Base-by-base conservation (phyloP, 495 filamentous ascomycete genomes). In the Talaromyces proteolyticus region DNA sequence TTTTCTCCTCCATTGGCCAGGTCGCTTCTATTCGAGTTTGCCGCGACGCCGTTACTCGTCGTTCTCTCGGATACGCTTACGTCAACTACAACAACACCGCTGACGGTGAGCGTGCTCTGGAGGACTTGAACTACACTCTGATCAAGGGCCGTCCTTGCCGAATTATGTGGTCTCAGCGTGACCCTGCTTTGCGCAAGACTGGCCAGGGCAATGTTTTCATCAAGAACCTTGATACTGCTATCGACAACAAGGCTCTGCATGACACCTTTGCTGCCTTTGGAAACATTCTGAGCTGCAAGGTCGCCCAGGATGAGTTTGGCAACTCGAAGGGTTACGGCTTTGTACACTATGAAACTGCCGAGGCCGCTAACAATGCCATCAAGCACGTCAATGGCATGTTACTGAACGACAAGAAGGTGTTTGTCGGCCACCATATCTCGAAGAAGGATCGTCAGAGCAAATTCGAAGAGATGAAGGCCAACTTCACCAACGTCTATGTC, bases 391-490 rank as follows among this genome's bases (percentile, higher is more conserved):
- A 99, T 70, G 94, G 94, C 61, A 99, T 99, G 93, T 72, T 99
- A 63, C 74, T 99, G 62, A 97, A 97, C 72, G 93, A 99, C 82
- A 99, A 99, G 86, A 99, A 99, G 81, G 93, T 99, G 44, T 99
- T 91, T 60, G 93, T 99, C 57, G 93, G 93, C 50, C 91, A 96
- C 72, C 93, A 99, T 75, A 96, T 99, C 67, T 93, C 93, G 58
- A 96, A 96, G 87, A 99, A 99, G 81, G 93, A 99, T 61, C 94
- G 93, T 58, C 91, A 96, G 79, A 96, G 90, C 89, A 99, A 99
- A 77, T 97, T 96, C 65, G 93, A 99, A 77, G 93, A 99, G 80
- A 99, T 99, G 92, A 97, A 97, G 84, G 93, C 94, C 68, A 97
- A 99, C 80, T 99, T 95, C 79, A 99, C 93, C 74, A 99, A 99